These are phyloP conservation scores for Lupinus albus DNA, from an alignment of 306 rosid species.

Conservation along the genomic window DNA sequence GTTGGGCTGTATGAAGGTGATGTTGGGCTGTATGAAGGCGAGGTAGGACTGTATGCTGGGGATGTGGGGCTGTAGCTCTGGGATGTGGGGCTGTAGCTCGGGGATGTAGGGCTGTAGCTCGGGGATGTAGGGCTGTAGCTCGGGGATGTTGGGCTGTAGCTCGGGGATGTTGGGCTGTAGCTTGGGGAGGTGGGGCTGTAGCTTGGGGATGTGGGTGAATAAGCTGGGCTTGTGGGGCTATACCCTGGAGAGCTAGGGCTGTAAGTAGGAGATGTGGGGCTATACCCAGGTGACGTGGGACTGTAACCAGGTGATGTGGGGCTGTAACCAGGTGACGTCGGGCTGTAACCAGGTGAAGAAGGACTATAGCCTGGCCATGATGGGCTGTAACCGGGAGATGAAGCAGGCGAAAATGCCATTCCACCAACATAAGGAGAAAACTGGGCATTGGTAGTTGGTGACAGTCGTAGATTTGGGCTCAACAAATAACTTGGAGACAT, in stretches of 20 bases:
- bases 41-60: constrained; percentile 65
- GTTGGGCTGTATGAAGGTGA: constrained; percentile 85
- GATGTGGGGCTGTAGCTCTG: constrained; percentile 89
- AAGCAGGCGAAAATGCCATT: constrained; percentile 92
- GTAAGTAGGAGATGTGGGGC: constrained; percentile 94
- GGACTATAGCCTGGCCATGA: constrained; percentile 97
- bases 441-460: constrained; percentile 89
- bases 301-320: constrained; percentile 96
- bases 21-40: constrained; percentile 82
- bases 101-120: constrained; percentile 66
- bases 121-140: constrained; percentile 66
- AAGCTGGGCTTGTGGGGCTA: constrained; percentile 96
- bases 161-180: constrained; percentile 87
- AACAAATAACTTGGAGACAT: constrained; percentile 92
- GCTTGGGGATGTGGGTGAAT: constrained; percentile 70
- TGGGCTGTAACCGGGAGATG: constrained; percentile 96
- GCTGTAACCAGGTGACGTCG: constrained; percentile 93
- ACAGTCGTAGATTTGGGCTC: constrained; percentile 88
- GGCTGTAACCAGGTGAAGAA: constrained; percentile 94
- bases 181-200: constrained; percentile 87
- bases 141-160: constrained; percentile 80
- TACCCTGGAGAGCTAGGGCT: constrained; percentile 98
- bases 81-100: constrained; percentile 85
- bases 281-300: constrained; percentile 92
- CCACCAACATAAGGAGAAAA: constrained; percentile 97